Conservation (phyloP, 495 filamentous ascomycete species). For the Talaromyces ruber region DNA sequence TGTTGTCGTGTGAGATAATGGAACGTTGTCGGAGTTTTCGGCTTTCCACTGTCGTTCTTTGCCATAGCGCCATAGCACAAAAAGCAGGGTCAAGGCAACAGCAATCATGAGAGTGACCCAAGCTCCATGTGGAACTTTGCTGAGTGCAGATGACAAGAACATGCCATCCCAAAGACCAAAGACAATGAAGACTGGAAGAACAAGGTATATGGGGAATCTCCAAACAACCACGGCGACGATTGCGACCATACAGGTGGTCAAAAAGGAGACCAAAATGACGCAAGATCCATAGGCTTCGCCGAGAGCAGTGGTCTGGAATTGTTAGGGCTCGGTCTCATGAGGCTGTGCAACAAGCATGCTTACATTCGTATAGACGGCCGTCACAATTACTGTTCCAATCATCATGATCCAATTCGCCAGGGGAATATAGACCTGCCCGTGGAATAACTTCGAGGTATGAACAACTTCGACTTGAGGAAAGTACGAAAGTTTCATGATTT, state of each 20-base stretch:
- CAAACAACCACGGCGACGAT: constrained; percentile 62
- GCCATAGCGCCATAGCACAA: constrained; percentile 66
- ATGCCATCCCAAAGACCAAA: constrained; percentile 55
- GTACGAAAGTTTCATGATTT: constrained; percentile 67
- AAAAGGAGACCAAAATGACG: constrained; percentile 67
- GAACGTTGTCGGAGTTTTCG: constrained; percentile 45
- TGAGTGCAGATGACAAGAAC: constrained; percentile 58
- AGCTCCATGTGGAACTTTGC: constrained; percentile 62
- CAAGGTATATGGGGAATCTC: constrained; percentile 46
- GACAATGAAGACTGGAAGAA: constrained; percentile 51
- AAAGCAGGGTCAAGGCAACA: constrained; percentile 45
- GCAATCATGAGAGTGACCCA: constrained; percentile 68
- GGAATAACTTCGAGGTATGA: constrained; percentile 56
- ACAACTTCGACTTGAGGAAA: constrained; percentile 64
- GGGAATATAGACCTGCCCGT: constrained; percentile 66
- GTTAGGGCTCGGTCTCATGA: not conserved
- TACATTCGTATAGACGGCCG: constrained; percentile 63
- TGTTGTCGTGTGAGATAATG: constrained; percentile 35
- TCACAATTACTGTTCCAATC: constrained; percentile 65
- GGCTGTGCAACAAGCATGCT: constrained; percentile 9
- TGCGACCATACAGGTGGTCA: constrained; percentile 62
- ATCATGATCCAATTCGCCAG: constrained; percentile 66
- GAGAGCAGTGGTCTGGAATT: constrained; percentile 32
- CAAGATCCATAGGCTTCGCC: constrained; percentile 53
- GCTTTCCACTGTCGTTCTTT: constrained; percentile 67